A percentile compares a stretch with the other conserved stretches of the same genome.
Evolutionary conservation across 1,284 basidiomycete species (phyloP).

Genomic region (Ustilago nuda): DNA sequence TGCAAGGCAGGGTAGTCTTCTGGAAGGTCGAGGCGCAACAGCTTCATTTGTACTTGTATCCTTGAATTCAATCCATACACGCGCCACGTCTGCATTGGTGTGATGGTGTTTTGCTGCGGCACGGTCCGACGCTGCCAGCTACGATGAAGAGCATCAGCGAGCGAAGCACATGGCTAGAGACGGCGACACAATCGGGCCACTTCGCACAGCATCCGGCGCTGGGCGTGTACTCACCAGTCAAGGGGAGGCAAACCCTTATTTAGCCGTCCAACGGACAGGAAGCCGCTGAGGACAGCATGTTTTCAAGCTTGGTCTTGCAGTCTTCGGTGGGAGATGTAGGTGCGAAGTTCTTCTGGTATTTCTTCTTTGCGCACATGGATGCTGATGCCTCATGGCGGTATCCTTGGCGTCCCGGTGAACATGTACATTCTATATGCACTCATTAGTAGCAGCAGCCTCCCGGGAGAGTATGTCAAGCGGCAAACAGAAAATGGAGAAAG

Average conservation of each 20-base stretch:
- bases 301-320: neutral
- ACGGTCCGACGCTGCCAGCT: neutral
- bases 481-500: neutral
- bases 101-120: neutral
- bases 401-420: neutral
- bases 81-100: neutral
- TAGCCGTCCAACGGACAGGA: neutral
- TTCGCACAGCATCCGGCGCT: neutral
- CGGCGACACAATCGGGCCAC: too few species aligned
- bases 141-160: too few species aligned
- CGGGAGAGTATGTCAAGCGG: neutral
- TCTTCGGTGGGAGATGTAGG: neutral
- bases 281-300: neutral
- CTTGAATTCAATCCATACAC: neutral
- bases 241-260: neutral
- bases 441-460: neutral
- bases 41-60: constrained; percentile 6
- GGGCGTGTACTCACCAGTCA: neutral
- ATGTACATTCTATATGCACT: neutral
- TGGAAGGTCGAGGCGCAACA: neutral
- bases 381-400: neutral
- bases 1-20: neutral
- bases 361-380: neutral
- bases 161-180: too few species aligned
- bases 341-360: neutral